These are phyloP conservation scores for Ogataea methylovora DNA, from an alignment of 805 yeast genomes.

Conservation along the genomic window DNA sequence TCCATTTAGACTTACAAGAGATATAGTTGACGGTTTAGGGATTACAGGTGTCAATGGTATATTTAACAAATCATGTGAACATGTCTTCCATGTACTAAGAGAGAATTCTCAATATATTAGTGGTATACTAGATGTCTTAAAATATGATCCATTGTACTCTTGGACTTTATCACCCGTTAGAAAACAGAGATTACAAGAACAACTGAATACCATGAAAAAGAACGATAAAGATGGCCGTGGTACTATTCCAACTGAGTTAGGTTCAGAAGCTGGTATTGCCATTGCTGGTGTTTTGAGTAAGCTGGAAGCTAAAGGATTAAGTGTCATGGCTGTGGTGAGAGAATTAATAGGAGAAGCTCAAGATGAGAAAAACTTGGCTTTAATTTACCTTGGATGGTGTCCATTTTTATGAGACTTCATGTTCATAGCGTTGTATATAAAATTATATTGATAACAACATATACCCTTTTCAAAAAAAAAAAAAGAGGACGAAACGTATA, in stretches of 20 bases:
- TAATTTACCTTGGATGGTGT: constrained; percentile 80
- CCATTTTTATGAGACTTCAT: constrained; percentile 45
- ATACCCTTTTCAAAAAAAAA: constrained; percentile 1
- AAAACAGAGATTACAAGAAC: constrained; percentile 44
- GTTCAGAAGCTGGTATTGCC: constrained; percentile 75
- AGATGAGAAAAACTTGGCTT: constrained; percentile 56
- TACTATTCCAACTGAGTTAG: constrained; percentile 28
- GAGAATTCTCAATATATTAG: constrained; percentile 59
- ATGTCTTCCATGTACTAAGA: constrained; percentile 61
- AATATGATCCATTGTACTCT: constrained; percentile 88
- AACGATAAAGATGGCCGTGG: neutral
- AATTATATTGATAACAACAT: neutral
- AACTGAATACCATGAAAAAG: constrained; percentile 8
- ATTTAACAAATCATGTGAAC: constrained; percentile 66
- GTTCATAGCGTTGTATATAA: neutral
- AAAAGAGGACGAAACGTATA: too few relatives aligned
- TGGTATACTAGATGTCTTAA: constrained; percentile 76
- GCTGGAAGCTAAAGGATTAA: constrained; percentile 56
- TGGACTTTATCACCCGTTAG: constrained; percentile 84
- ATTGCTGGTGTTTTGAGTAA: constrained; percentile 66
- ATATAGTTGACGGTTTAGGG: constrained; percentile 91
- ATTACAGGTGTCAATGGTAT: constrained; percentile 76
- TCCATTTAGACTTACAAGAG: constrained; percentile 87
- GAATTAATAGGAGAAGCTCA: constrained; percentile 75
- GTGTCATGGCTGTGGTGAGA: constrained; percentile 77